Evolutionary conservation across 257 asterid species (phyloP).

Genomic region (Nicotiana knightiana): DNA sequence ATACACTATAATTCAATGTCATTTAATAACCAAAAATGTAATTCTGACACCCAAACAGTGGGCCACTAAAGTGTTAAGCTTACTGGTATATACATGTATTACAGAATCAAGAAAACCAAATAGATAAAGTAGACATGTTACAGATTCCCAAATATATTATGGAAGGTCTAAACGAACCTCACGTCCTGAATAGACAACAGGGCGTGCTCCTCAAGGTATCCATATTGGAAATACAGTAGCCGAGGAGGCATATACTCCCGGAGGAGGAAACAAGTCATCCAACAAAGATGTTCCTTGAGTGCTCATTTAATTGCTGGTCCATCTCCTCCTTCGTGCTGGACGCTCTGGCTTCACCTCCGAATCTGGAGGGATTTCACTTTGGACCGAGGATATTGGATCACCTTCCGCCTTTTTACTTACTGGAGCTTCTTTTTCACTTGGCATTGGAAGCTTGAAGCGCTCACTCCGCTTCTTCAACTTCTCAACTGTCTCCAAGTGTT

Average conservation of each 20-base stretch:
- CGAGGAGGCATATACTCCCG: not conserved
- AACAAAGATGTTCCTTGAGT: not conserved
- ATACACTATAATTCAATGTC: slow-evolving; percentile 9
- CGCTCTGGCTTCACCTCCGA: slow-evolving; percentile 83
- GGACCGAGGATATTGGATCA: slow-evolving; percentile 43
- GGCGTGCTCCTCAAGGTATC: not conserved
- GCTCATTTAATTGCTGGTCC: slow-evolving; percentile 61
- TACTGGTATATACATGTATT: slow-evolving; percentile 12
- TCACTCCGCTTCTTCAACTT: slow-evolving; percentile 91
- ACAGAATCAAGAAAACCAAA: slow-evolving; percentile 2
- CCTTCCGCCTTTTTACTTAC: slow-evolving; percentile 50
- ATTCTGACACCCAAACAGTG: slow-evolving; percentile 15
- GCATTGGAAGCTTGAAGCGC: slow-evolving; percentile 95
- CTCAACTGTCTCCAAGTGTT: slow-evolving; percentile 88
- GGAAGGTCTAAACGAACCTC: not conserved
- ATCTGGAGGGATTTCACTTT: slow-evolving; percentile 45
- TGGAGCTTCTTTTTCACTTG: slow-evolving; percentile 60
- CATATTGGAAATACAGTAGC: not conserved
- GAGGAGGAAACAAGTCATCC: slow-evolving; percentile 4
- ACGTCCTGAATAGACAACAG: slow-evolving; percentile 10
- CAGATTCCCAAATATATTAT: slow-evolving; percentile 2
- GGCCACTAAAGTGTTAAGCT: slow-evolving; percentile 7
- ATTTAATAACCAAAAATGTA: slow-evolving; percentile 7
- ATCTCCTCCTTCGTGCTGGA: slow-evolving; percentile 86
- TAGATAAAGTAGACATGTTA: not conserved